Evolutionary conservation across 1,284 basidiomycete genomes (phyloP).

Genomic region (Mycosarcoma mackinlayi): DNA sequence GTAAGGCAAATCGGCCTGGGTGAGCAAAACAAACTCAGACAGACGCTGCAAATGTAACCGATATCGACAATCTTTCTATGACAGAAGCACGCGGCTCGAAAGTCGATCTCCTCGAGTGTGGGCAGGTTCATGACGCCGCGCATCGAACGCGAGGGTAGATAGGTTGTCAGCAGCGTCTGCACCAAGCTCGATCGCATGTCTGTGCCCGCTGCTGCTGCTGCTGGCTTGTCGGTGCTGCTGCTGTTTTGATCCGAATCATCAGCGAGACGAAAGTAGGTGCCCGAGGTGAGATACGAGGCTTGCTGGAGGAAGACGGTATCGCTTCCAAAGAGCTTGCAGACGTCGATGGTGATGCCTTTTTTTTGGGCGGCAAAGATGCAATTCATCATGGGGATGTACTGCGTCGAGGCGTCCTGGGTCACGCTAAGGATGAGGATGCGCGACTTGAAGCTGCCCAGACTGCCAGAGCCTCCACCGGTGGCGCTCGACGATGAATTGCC

Average conservation of each 20-base stretch:
- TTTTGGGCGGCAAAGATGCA: slow-evolving; percentile 99
- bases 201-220: slow-evolving; percentile 6
- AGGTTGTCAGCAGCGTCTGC: slow-evolving; percentile 59
- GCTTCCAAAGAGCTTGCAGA: slow-evolving; percentile 88
- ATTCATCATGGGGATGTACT: slow-evolving; percentile 98
- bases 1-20: slow-evolving; percentile 44
- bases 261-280: slow-evolving; percentile 87
- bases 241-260: slow-evolving; percentile 85
- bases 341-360: slow-evolving; percentile 92
- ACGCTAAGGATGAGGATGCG: slow-evolving; percentile 91
- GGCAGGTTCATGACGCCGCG: slow-evolving; percentile 84
- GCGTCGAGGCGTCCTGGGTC: slow-evolving; percentile 84
- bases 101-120: slow-evolving; percentile 93
- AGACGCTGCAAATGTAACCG: slow-evolving; percentile 85
- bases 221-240: slow-evolving; percentile 39
- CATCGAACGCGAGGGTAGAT: slow-evolving; percentile 71
- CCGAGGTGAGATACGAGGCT: slow-evolving; percentile 92
- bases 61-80: slow-evolving; percentile 96
- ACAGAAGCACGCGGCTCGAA: slow-evolving; percentile 97
- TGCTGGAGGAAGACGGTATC: slow-evolving; percentile 97
- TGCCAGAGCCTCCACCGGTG: slow-evolving; percentile 5
- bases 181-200: slow-evolving; percentile 51
- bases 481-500: slow-evolving; percentile 9
- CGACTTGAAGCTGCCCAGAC: slow-evolving; percentile 43
- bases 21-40: slow-evolving; percentile 57